phyloP scores from a whole-genome alignment of 495 filamentous ascomycete species.

The Letharia lupina region DNA sequence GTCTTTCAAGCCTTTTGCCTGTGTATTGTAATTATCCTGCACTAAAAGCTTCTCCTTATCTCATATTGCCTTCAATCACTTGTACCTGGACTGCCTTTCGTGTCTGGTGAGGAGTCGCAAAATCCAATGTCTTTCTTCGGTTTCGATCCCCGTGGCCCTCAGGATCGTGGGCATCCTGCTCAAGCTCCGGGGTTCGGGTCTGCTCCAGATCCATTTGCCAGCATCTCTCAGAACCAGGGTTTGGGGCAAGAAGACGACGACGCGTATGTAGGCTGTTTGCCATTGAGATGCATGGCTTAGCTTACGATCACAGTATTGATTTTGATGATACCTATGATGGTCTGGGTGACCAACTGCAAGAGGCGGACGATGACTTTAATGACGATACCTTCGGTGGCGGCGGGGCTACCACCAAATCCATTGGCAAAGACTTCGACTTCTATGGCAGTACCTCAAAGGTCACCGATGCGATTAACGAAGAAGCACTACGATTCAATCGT shows the following conservation, averaged over 20 bases:
- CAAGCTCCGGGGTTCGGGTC: constrained; percentile 67
- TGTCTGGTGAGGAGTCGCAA: not conserved
- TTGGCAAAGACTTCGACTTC: constrained; percentile 96
- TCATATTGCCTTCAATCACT: not conserved
- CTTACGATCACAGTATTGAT: constrained; percentile 51
- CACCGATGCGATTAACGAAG: constrained; percentile 74
- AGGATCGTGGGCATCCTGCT: constrained; percentile 49
- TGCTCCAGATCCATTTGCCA: constrained; percentile 80
- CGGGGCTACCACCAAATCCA: constrained; percentile 34
- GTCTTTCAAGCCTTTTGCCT: not conserved
- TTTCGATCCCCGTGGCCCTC: constrained; percentile 61
- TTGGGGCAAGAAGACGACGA: constrained; percentile 54
- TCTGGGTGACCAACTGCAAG: constrained; percentile 81
- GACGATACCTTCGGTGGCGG: constrained; percentile 89
- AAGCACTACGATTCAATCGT: constrained; percentile 71
- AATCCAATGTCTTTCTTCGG: constrained; percentile 76
- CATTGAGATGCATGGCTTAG: not conserved
- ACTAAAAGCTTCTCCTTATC: not conserved
- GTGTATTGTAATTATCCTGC: not conserved
- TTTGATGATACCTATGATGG: constrained; percentile 99
- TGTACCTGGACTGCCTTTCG: not conserved
- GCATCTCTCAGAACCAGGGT: constrained; percentile 49
- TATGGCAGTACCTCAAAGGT: constrained; percentile 85
- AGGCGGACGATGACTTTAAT: constrained; percentile 91
- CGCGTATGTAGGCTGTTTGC: constrained; percentile 48